phyloP scores from a whole-genome alignment of 352 stramenopile genomes.

The Globisporangium mamillatum region DNA sequence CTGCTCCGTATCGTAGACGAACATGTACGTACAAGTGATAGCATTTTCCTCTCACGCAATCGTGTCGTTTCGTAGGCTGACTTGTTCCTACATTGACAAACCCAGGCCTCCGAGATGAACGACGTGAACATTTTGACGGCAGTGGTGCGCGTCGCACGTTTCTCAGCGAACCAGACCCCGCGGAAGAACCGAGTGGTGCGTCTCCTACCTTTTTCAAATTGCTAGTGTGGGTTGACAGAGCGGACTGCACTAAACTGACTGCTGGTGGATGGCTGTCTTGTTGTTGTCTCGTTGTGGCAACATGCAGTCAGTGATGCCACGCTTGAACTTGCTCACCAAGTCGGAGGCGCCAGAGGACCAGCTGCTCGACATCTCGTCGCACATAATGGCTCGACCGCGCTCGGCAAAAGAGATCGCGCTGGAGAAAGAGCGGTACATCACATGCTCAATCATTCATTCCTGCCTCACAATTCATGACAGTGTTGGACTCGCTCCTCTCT shows the following conservation, averaged over 20 bases:
- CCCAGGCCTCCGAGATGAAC: constrained; percentile 48
- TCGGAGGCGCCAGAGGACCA: constrained; percentile 71
- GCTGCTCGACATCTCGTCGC: constrained; percentile 46
- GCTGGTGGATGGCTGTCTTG: not conserved
- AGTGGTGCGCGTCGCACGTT: constrained; percentile 43
- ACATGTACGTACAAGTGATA: constrained; percentile 32
- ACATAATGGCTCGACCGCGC: constrained; percentile 29
- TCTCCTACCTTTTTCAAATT: not conserved
- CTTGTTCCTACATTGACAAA: not conserved
- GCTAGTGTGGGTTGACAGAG: not conserved
- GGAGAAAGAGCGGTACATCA: constrained; percentile 44
- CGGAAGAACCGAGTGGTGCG: constrained; percentile 36
- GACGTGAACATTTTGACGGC: constrained; percentile 64
- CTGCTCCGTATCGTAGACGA: constrained; percentile 61
- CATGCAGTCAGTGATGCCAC: constrained; percentile 11
- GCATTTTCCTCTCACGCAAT: no score
- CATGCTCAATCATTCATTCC: not conserved
- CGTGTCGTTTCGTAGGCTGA: not conserved
- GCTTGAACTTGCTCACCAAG: constrained; percentile 23
- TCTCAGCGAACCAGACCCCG: constrained; percentile 23
- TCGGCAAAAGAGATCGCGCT: constrained; percentile 29
- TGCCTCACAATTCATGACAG: not conserved
- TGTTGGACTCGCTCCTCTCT: constrained; percentile 6
- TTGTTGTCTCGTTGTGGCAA: not conserved
- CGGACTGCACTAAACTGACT: not conserved